Base-by-base conservation (phyloP, 495 filamentous ascomycete genomes). In the Aspergillus ellipticus region DNA sequence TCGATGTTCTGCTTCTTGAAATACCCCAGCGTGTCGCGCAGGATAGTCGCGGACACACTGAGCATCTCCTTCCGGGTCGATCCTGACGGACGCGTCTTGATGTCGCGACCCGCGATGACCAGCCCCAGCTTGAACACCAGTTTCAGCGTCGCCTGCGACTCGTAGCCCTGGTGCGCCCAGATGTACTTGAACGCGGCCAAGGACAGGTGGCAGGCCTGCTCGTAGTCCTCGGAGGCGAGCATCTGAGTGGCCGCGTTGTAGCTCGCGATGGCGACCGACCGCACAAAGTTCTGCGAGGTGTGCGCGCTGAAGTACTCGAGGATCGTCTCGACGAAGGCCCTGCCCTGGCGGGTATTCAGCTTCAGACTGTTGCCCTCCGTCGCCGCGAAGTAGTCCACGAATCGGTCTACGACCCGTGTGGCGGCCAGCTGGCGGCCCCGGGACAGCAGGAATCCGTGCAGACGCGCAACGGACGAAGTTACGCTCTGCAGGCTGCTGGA, bases 181-280 rank as follows among this genome's bases (percentile, higher is more conserved):
- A 63, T 55, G 47, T 59, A 63, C 10, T 52, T 49, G 64, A 66
- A 74, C 3, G 66, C 50, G 31, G 65, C 61, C 11, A 70, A 49
- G 4, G 72, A 70, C 13, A 73, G 63, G 26, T 73, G 65, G 49
- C 49, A 61, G 9, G 68, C 70, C 10, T 53, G 33, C 4, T 64
- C 55, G 51, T 70, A 71, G 35, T 67, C 49, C 48, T 63, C 58
- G 6, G 53, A 42, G 13, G 59, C 37, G 5, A 74, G 61, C 8
- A 73, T 59, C 49, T 69, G 57, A 1, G 55, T 33, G 13, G 71
- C 65, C n/a, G 62, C 67, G 37, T 60, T 45, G 53, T 71, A 65
- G 58, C 61, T 66, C 31, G 70, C 72, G 51, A 74, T 71, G 42
- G 66, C 70, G 21, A 73, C 62, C 4, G 70, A 74, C 45, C 72